Evolutionary conservation across 208 protist species (phyloP).

Genomic region (Wallacemonas sp.): DNA sequence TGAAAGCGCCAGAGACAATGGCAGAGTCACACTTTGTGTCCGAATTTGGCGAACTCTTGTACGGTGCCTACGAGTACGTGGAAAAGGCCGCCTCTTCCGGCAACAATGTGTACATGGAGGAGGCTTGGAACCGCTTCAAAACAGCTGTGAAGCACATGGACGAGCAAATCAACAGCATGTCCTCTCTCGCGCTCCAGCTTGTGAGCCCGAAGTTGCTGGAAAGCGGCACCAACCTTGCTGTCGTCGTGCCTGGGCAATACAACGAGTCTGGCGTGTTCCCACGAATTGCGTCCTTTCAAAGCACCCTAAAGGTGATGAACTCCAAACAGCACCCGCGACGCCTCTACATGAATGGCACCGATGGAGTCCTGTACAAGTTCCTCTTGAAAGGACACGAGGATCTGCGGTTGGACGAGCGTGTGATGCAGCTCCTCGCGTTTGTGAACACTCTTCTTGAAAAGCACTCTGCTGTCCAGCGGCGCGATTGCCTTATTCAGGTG

Average conservation of each 20-base stretch:
- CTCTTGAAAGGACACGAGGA: slow-evolving; percentile 99
- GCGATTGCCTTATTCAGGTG: slow-evolving; percentile 89
- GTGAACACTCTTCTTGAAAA: slow-evolving; percentile 98
- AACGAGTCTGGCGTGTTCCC: slow-evolving; percentile 70
- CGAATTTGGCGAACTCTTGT: slow-evolving; percentile 75
- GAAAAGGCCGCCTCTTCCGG: slow-evolving; percentile 68
- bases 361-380: slow-evolving; percentile 98
- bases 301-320: slow-evolving; percentile 94
- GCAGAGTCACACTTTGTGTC: slow-evolving; percentile 95
- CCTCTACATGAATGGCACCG: slow-evolving; percentile 95
- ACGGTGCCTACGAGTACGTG: slow-evolving; percentile 76
- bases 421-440: slow-evolving; percentile 99
- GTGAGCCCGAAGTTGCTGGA: slow-evolving; percentile 88
- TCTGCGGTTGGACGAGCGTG: slow-evolving; percentile 98
- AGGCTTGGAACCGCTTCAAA: slow-evolving; percentile 97
- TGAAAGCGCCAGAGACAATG: slow-evolving; percentile 92
- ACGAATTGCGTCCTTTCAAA: slow-evolving; percentile 79
- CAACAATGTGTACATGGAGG: slow-evolving; percentile 90
- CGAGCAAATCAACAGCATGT: slow-evolving; percentile 96
- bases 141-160: slow-evolving; percentile 94
- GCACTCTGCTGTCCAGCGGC: slow-evolving; percentile 85
- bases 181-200: slow-evolving; percentile 94
- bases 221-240: slow-evolving; percentile 93
- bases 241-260: slow-evolving; percentile 98
- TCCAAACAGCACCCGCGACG: slow-evolving; percentile 99